Evolutionary conservation across 1,139 yeast species (phyloP), one percentile per base, ranked within the genome.

Genomic region (Magnusiomyces suaveolens): DNA sequence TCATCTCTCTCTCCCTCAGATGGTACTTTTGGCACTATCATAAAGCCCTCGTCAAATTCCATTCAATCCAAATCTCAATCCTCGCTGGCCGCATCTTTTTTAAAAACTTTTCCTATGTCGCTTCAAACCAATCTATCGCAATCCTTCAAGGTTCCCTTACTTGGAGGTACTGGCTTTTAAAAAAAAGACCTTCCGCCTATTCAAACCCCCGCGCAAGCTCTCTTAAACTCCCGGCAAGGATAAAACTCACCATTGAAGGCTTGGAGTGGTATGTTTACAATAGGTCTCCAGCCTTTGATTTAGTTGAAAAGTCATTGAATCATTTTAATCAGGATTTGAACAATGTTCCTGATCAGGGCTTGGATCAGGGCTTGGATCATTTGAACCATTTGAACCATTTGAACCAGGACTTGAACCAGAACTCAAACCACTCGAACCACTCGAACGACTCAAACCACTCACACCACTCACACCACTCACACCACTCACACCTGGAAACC

Each of bases 131-230:
- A 59, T 81, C 95, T 1, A 66, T 87, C 1, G 78, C 88, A 6
- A 75, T 87, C 1, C 75, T 86, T 24, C 83, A 83, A 59, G 83
- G 90, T 2, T 80, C 81, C 60, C 66, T 92, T 36, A 87, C 95
- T 0, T 92, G 97, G 97, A 69, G 95, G 57, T 92, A 88, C 67
- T 92, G 97, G 97, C 72, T 87, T 54, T 72, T 18, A 69, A 68
- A 52, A 63, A 65, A 32, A 64, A 65, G 53, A 71, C 69, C 44
- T n/a, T 56, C 63, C 26, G 58, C 57, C 43, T 44, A 39, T 38
- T 14, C 44, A 48, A 25, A 33, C n/a, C n/a, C n/a, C n/a, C n/a
- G n/a, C n/a, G n/a, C 41, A 29, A 36, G 16, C n/a, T 12, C 16
- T 12, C 43, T 81, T 81, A 62, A 72, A 71, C 25, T 81, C 0